Base-by-base conservation (phyloP, 352 stramenopile genomes). In the Phytophthora sp. region DNA sequence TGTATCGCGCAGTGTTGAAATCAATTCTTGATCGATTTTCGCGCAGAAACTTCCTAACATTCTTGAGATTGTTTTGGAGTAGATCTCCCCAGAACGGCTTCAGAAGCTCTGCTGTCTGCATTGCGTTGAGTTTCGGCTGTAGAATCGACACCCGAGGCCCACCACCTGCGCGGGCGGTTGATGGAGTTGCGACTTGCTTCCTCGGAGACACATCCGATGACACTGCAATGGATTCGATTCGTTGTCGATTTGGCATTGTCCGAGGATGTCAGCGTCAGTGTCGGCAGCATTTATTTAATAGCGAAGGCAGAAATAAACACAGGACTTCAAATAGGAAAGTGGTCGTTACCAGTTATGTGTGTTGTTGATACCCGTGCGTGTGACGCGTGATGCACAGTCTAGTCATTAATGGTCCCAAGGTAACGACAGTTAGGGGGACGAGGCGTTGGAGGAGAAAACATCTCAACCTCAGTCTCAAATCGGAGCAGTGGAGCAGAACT, bases 81-180 rank as follows among this genome's bases (percentile, higher is more conserved):
- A 88, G 12, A 5, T 84, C 74, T 15, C 32, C 39, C 80, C 80
- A 89, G 41, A 89, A 89, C 18, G 43, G 65, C 57, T 79, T 79
- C 30, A 89, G 57, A 28, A 88, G 49, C 0, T 71, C 66, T 17
- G 61, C 57, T 23, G 74, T 18, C 21, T 89, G 80, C 35, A 78
- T 72, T 5, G 50, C 13, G 9, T 76, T 89, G 39, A 89, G 64
- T 21, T 76, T 80, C 18, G 49, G 41, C 1, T 23, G 32, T 0
- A 37, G 39, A 18, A 38, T 21, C 4, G 54, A 52, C 2, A 0
- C 11, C 21, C 23, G 41, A 27, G 15, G 9, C 18, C 31, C 54
- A 30, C 15, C 15, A 37, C 34, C 20, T 9, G 9, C 43, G 17
- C 26, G 45, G n/a, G 52, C 17, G 13, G 44, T 23, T 15, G 55